Conservation (phyloP, 2,329 filamentous ascomycete species). For the Fusarium sp. region DNA sequence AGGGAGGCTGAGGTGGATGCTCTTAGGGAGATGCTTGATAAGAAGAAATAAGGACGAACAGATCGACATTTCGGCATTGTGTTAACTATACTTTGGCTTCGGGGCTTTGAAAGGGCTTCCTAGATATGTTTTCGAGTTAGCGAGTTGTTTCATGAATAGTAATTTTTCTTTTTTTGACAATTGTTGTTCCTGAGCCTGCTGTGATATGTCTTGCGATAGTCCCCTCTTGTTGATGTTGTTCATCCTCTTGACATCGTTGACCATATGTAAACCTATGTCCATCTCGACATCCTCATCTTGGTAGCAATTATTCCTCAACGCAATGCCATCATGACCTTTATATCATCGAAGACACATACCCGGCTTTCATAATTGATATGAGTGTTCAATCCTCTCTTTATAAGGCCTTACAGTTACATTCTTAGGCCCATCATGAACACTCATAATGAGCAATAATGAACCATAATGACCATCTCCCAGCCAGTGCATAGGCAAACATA, state of each 20-base stretch:
- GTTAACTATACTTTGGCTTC: neutral
- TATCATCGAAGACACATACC: neutral
- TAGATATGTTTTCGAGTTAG: conserved; percentile 26
- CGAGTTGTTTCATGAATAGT: conserved; percentile 4
- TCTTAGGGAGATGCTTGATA: conserved; percentile 62
- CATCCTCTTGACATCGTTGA: neutral
- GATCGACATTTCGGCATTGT: neutral
- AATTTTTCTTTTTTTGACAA: conserved; percentile 18
- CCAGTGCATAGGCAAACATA: conserved; percentile 13
- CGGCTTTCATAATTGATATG: neutral
- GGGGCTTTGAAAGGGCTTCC: conserved; percentile 31
- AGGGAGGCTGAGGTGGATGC: conserved; percentile 74
- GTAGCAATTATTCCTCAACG: neutral
- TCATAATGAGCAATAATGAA: conserved; percentile 39
- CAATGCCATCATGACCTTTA: neutral
- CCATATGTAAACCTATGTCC: too few relatives aligned
- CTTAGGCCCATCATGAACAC: neutral
- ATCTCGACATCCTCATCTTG: neutral
- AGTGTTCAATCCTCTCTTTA: fast-evolving
- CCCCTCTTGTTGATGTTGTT: neutral
- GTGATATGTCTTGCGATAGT: neutral
- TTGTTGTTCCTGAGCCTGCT: neutral
- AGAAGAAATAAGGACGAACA: conserved; percentile 30
- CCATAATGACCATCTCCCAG: conserved; percentile 35
- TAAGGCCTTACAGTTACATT: neutral